A percentile compares a stretch with the other conserved stretches of the same genome.
These are phyloP conservation scores for Pseudozyma tsukubaensis DNA, from an alignment of 1,284 basidiomycete genomes.

Conservation along the genomic window DNA sequence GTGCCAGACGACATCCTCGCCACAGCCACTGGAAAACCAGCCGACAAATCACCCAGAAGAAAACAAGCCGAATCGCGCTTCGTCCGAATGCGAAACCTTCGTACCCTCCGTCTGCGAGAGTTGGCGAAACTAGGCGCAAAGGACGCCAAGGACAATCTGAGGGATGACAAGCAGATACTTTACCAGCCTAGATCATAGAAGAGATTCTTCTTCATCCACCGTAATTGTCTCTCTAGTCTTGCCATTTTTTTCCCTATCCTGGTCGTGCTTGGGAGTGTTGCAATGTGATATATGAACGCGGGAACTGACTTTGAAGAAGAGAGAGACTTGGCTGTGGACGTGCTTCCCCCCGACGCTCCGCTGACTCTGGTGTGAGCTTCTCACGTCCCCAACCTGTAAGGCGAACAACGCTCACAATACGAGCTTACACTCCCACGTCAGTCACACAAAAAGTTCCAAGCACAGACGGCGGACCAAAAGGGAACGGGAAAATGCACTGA, in stretches of 20 bases:
- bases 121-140: slow-evolving; percentile 55
- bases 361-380: too few species aligned
- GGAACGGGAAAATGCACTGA: slow-evolving; percentile 31
- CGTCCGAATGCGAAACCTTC: slow-evolving; percentile 40
- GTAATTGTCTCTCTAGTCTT: neutral
- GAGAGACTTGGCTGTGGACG: too few species aligned
- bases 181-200: slow-evolving; percentile 39
- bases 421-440: too few species aligned
- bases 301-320: too few species aligned
- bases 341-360: too few species aligned
- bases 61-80: slow-evolving; percentile 46
- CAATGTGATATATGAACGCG: too few species aligned
- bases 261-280: too few species aligned
- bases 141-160: slow-evolving; percentile 17
- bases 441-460: too few species aligned
- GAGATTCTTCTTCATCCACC: neutral
- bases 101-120: slow-evolving; percentile 48
- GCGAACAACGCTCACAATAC: too few species aligned
- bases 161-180: slow-evolving; percentile 26
- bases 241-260: too few species aligned
- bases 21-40: neutral
- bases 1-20: slow-evolving; percentile 15
- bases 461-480: too few species aligned
- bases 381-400: too few species aligned
- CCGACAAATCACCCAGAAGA: slow-evolving; percentile 2